Percentiles rank a stretch among this genome's conserved stretches.
Evolutionary conservation across 108 stramenopile species (phyloP).

Genomic region (Cyclostephanos invisitatus): DNA sequence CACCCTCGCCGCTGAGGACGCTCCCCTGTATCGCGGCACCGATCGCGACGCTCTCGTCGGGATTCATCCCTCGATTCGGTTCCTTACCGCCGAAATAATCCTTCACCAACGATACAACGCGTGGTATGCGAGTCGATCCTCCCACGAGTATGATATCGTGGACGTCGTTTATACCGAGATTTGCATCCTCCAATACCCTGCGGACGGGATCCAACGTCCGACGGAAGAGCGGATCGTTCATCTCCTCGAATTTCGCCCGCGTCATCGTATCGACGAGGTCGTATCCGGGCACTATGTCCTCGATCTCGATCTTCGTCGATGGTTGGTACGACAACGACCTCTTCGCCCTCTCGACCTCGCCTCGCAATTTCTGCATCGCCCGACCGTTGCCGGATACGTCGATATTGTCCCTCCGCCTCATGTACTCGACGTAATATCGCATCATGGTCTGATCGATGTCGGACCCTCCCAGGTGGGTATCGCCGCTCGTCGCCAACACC

Average conservation of each 20-base stretch:
- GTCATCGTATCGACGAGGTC: slow-evolving; percentile 89
- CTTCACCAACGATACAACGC: slow-evolving; percentile 89
- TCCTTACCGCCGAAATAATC: slow-evolving; percentile 98
- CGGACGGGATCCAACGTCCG: slow-evolving; percentile 92
- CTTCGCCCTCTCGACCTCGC: slow-evolving; percentile 91
- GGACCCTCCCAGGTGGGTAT: slow-evolving; percentile 91
- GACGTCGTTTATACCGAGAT: slow-evolving; percentile 84
- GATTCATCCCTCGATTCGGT: slow-evolving; percentile 89
- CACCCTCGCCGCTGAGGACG: slow-evolving; percentile 86
- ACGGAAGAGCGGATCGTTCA: slow-evolving; percentile 96
- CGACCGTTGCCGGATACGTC: slow-evolving; percentile 78
- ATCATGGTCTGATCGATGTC: slow-evolving; percentile 94
- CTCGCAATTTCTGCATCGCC: slow-evolving; percentile 83
- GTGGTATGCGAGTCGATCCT: slow-evolving; percentile 97
- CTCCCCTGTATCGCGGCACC: slow-evolving; percentile 97
- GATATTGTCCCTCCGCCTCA: slow-evolving; percentile 54
- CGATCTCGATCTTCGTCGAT: slow-evolving; percentile 86
- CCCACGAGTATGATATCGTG: slow-evolving; percentile 98
- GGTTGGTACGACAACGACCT: slow-evolving; percentile 80
- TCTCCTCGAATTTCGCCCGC: slow-evolving; percentile 97
- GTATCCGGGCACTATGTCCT: slow-evolving; percentile 81
- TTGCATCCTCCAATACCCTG: slow-evolving; percentile 93
- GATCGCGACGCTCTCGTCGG: slow-evolving; percentile 97
- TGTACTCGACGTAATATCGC: slow-evolving; percentile 81
- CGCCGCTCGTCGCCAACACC: slow-evolving; percentile 85